Evolutionary conservation across 2,329 filamentous ascomycete species (phyloP).

Genomic region (Fusarium nematophilum): DNA sequence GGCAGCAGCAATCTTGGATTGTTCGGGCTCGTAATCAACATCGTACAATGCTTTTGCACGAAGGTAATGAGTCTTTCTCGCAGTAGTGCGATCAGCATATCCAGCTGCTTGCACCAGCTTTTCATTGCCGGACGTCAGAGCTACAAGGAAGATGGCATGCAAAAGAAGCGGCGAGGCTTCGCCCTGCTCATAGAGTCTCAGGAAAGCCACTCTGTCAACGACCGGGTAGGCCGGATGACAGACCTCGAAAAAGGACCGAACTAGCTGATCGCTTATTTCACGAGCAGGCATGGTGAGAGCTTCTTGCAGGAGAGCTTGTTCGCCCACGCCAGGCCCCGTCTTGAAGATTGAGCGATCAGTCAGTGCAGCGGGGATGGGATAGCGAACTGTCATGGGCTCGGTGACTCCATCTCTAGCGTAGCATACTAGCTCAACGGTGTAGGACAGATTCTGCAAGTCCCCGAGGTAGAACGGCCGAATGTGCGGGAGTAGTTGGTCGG

Average conservation of each 20-base stretch:
- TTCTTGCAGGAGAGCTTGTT: constrained; percentile 13
- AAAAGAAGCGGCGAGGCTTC: constrained; percentile 13
- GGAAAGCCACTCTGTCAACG: constrained; percentile 9
- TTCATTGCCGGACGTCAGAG: constrained; percentile 20
- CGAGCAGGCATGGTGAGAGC: constrained; percentile 12
- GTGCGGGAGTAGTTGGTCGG: not conserved
- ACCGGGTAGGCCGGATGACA: constrained; percentile 29
- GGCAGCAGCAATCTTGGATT: constrained; percentile 3
- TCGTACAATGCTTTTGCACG: constrained; percentile 30
- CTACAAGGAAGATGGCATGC: constrained; percentile 24
- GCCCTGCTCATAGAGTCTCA: not conserved
- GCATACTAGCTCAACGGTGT: constrained; percentile 36
- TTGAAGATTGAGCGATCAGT: constrained; percentile 17
- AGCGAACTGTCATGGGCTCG: constrained; percentile 35
- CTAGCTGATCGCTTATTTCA: constrained; percentile 21
- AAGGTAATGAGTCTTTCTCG: constrained; percentile 32
- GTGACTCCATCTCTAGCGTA: constrained; percentile 22
- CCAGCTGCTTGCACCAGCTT: constrained; percentile 20
- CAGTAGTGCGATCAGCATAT: constrained; percentile 17
- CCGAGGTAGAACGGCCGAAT: constrained; percentile 19
- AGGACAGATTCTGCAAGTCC: constrained; percentile 31
- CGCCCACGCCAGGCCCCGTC: constrained; percentile 2
- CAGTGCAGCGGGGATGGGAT: constrained; percentile 34
- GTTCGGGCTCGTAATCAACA: constrained; percentile 27
- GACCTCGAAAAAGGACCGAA: constrained; percentile 15